These are phyloP conservation scores for Malus hybrid DNA, from an alignment of 331 rosid genomes.

Conservation along the genomic window DNA sequence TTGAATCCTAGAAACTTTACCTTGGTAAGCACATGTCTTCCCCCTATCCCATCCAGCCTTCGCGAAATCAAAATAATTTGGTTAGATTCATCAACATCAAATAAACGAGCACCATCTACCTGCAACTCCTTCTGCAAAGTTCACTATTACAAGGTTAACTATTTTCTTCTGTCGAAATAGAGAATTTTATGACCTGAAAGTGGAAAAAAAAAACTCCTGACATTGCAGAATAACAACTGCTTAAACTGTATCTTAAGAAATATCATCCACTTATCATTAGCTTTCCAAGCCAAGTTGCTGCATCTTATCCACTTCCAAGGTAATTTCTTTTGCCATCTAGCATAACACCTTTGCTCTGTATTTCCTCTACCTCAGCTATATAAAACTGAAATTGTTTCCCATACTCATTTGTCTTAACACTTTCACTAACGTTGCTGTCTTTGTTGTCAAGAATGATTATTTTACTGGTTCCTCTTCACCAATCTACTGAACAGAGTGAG, in stretches of 20 bases:
- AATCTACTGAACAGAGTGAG: neutral
- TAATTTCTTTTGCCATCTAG: no score
- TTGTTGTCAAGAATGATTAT: neutral
- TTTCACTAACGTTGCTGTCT: neutral
- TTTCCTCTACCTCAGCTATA: no score
- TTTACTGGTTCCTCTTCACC: neutral
- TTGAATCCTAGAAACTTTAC: conserved; percentile 35
- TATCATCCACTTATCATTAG: no score
- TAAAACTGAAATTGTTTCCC: neutral
- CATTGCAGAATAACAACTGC: no score
- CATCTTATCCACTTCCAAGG: no score
- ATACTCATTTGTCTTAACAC: neutral
- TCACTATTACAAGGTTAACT: conserved; percentile 22
- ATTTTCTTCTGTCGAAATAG: no score
- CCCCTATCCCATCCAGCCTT: conserved; percentile 52
- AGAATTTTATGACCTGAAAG: no score
- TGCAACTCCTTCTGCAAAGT: conserved; percentile 48
- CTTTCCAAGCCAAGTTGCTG: no score
- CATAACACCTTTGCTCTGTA: no score
- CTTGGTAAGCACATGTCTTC: conserved; percentile 45
- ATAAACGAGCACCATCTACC: conserved; percentile 57
- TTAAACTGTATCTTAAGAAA: no score
- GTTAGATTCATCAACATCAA: conserved; percentile 62
- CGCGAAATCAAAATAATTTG: conserved; percentile 60
- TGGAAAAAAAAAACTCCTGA: no score